Evolutionary conservation across 441 rosid species (phyloP).

Genomic region (Populus hybrid): DNA sequence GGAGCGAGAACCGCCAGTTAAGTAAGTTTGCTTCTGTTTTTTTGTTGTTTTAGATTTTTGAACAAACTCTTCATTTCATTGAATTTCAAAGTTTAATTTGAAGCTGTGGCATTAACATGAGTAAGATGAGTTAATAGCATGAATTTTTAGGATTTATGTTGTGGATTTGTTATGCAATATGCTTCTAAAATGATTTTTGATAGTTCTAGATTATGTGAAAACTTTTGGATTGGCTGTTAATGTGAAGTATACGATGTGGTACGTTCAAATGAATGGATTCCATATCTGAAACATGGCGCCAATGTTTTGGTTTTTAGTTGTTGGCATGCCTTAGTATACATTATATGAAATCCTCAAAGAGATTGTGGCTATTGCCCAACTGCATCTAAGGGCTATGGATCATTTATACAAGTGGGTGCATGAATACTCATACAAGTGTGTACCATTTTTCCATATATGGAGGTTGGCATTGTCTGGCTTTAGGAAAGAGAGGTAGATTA

Average conservation of each 20-base stretch:
- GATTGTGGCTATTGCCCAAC: not conserved
- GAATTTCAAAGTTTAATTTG: not conserved
- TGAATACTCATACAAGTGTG: not conserved
- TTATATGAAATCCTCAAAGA: not conserved
- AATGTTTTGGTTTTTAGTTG: not conserved
- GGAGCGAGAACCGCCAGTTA: conserved; percentile 81
- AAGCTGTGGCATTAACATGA: not conserved
- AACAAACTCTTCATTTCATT: not conserved
- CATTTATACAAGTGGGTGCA: not conserved
- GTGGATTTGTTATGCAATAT: not conserved
- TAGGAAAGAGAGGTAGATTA: not conserved
- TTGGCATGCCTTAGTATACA: not conserved
- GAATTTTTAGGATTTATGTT: not conserved
- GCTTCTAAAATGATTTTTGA: not conserved
- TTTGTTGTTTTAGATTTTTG: not conserved
- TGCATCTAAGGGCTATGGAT: not conserved
- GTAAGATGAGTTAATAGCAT: not conserved
- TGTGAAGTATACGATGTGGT: not conserved
- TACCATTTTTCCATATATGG: not conserved
- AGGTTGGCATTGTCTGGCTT: not conserved
- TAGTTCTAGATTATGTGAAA: not conserved
- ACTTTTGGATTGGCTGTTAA: not conserved
- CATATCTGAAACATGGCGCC: not conserved
- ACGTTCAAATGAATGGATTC: not conserved
- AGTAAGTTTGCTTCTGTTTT: conserved; percentile 52